Evolutionary conservation across 169 alveolate genomes (phyloP).

Genomic region (Amoebophrya sp.): DNA sequence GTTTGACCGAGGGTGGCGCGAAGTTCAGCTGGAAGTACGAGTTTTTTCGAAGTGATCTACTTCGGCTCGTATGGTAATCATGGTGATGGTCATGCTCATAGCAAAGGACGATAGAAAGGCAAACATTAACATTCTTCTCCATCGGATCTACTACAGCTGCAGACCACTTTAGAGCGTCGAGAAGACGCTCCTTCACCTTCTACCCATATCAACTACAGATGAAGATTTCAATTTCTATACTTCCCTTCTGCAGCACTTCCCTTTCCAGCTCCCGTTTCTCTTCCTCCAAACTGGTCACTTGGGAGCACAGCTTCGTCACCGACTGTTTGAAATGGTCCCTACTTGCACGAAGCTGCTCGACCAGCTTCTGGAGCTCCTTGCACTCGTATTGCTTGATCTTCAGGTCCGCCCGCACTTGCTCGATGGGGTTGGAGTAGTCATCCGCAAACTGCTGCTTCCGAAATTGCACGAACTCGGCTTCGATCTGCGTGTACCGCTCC

Average conservation of each 20-base stretch:
- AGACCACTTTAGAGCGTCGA: too few relatives aligned
- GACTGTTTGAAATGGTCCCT: not conserved
- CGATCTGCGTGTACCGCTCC: not conserved
- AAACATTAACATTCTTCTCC: too few relatives aligned
- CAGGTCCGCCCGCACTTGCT: not conserved
- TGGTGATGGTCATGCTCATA: too few relatives aligned
- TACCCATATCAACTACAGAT: too few relatives aligned
- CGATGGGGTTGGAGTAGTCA: not conserved
- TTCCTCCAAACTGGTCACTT: not conserved
- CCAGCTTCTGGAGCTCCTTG: not conserved
- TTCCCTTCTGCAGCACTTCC: not conserved
- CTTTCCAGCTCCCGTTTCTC: not conserved
- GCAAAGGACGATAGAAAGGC: too few relatives aligned
- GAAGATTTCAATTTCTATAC: too few relatives aligned
- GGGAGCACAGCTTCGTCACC: not conserved
- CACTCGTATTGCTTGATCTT: not conserved
- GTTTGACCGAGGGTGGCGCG: too few relatives aligned
- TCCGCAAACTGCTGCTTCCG: not conserved
- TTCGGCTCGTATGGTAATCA: too few relatives aligned
- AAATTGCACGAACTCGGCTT: not conserved
- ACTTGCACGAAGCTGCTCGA: not conserved
- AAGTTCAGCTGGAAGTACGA: too few relatives aligned
- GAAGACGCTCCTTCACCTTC: too few relatives aligned
- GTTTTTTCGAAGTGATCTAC: too few relatives aligned
- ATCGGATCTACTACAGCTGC: too few relatives aligned